A percentile compares a stretch with the other conserved stretches of the same genome.
phyloP scores from a whole-genome alignment of 2,329 filamentous ascomycete genomes.

The Trichophyton equinum region DNA sequence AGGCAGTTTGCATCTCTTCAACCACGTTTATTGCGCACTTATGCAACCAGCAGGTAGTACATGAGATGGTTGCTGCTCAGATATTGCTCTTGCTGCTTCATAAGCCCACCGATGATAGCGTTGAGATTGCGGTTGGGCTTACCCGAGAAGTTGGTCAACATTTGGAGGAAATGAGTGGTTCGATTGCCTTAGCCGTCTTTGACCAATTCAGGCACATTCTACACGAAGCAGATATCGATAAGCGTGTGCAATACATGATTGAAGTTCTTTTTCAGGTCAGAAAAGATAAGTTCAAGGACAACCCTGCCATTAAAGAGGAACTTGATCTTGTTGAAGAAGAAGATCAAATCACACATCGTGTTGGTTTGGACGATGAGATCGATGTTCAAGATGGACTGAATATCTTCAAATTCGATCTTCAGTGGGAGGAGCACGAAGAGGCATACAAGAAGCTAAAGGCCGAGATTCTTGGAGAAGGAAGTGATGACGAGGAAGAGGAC shows the following conservation, averaged over 20 bases:
- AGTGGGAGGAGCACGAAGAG: constrained; percentile 84
- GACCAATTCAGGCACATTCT: constrained; percentile 92
- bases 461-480: constrained; percentile 89
- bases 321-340: constrained; percentile 93
- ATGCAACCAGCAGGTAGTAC: constrained; percentile 89
- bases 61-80: constrained; percentile 86
- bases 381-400: constrained; percentile 81
- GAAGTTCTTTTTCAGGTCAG: constrained; percentile 94
- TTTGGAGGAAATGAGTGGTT: constrained; percentile 84
- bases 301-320: constrained; percentile 80
- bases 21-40: constrained; percentile 92
- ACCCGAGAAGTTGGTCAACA: constrained; percentile 89
- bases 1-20: constrained; percentile 82
- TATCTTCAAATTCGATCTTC: constrained; percentile 83
- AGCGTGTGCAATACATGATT: constrained; percentile 98
- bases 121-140: constrained; percentile 91
- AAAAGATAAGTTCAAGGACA: constrained; percentile 94
- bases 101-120: constrained; percentile 92
- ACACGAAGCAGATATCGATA: constrained; percentile 94
- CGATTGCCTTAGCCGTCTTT: constrained; percentile 80
- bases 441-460: constrained; percentile 83
- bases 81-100: constrained; percentile 83
- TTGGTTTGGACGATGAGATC: constrained; percentile 70
- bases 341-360: constrained; percentile 87
- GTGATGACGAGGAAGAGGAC: constrained; percentile 62